A percentile compares a stretch with the other conserved stretches of the same genome.
Conservation (phyloP, 345 rosid genomes). For the Durio zibethinus region DNA sequence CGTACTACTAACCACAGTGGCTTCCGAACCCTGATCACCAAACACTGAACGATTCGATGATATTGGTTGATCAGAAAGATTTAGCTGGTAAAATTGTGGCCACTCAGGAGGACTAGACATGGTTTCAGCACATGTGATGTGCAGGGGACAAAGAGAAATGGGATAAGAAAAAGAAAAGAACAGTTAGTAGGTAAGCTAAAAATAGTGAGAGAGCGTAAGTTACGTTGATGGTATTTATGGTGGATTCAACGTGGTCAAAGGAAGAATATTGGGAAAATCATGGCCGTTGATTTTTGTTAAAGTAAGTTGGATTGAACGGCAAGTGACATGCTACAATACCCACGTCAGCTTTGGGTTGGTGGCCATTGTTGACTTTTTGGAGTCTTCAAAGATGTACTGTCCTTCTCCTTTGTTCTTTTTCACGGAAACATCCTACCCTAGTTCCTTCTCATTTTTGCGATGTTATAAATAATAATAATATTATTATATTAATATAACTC, state of each 20-base stretch:
- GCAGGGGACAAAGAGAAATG: too few relatives aligned
- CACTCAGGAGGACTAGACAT: conserved; percentile 74
- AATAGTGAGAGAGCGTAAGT: too few relatives aligned
- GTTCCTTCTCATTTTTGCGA: too few relatives aligned
- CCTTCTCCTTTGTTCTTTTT: too few relatives aligned
- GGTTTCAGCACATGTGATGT: conserved; percentile 37
- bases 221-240: conserved; percentile 29
- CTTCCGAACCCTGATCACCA: conserved; percentile 25
- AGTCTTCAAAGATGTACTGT: too few relatives aligned
- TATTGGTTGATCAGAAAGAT: conserved; percentile 23
- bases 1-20: conserved; percentile 21
- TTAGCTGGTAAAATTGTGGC: conserved; percentile 57
- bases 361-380: too few relatives aligned
- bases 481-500: too few relatives aligned
- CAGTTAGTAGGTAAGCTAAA: too few relatives aligned
- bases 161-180: too few relatives aligned
- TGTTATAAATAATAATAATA: too few relatives aligned
- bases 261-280: conserved; percentile 23
- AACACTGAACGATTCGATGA: background rate
- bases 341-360: too few relatives aligned
- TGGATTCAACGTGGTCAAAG: conserved; percentile 38
- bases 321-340: conserved; percentile 14
- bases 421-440: too few relatives aligned
- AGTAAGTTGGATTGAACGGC: background rate
- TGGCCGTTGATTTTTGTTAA: conserved; percentile 24